Conservation (phyloP, 169 alveolate genomes). For the Cryptosporidium meleagridis region DNA sequence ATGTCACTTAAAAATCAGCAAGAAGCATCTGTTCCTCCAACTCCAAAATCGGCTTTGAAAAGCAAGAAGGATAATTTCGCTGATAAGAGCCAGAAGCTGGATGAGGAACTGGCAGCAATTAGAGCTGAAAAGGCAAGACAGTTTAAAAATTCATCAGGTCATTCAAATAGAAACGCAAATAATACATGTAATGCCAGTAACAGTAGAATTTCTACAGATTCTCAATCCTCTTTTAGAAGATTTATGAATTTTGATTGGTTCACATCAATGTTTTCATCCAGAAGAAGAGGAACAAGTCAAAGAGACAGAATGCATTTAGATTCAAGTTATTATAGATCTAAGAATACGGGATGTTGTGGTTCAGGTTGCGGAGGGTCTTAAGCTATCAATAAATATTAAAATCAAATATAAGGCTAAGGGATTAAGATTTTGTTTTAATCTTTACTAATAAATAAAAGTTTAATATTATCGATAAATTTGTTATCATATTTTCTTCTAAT, state of each 20-base stretch:
- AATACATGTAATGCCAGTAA: background rate
- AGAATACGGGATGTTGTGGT: slow-evolving; percentile 63
- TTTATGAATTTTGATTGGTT: slow-evolving; percentile 66
- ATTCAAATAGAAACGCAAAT: background rate
- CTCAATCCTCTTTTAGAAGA: slow-evolving; percentile 46
- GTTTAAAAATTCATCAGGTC: slow-evolving; percentile 12
- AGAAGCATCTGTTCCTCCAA: background rate
- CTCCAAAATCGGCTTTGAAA: slow-evolving; percentile 15
- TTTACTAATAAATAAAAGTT: slow-evolving; percentile 37
- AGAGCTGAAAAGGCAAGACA: slow-evolving; percentile 66
- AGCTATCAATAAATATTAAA: background rate
- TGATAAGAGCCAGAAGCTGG: slow-evolving; percentile 33
- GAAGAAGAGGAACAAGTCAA: slow-evolving; percentile 50
- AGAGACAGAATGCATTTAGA: slow-evolving; percentile 47
- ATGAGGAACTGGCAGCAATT: slow-evolving; percentile 55
- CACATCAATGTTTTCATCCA: slow-evolving; percentile 62
- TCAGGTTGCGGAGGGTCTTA: slow-evolving; percentile 34
- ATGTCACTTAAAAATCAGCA: background rate
- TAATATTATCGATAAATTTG: slow-evolving; percentile 35
- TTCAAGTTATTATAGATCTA: slow-evolving; percentile 70
- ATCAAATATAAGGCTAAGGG: background rate
- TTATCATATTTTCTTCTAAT: background rate
- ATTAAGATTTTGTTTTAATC: slow-evolving; percentile 1
- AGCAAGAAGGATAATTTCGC: slow-evolving; percentile 24
- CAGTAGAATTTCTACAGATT: background rate